Evolutionary conservation across 163 green algal species (phyloP), one percentile per base, ranked within the genome.

Genomic region (Chloromonas sp.): DNA sequence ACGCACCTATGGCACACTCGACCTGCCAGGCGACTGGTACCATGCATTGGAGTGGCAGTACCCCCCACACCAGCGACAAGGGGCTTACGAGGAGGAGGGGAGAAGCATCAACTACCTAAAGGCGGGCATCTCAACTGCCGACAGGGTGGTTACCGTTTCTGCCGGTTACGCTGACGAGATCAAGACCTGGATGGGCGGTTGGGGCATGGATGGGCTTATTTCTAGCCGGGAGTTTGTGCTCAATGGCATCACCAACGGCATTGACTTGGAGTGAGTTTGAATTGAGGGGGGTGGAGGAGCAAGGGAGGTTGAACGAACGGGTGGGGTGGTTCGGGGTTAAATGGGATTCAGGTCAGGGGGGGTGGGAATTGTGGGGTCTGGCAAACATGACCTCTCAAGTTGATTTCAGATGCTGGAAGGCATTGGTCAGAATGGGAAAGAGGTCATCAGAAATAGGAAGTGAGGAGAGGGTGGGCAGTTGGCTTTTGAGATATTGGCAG

Each of bases 241-340:
- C 8, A 96, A 96, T 85, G 96, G 96, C 84, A 91, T 96, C 2
- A 89, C 96, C 70, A 98, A 98, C 81, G 96, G 96, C 80, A 96
- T 98, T 13, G 95, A 98, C 85, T 85, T 91, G 3, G 89, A 94
- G 81, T 91, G n/a, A 78, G 81, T 80, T 36, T 59, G 0, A 36
- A 60, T 60, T 14, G 36, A 36, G 36, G 36, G 36, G 79, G 60
- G 11, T 77, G 11, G 70, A 77, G 70, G 11, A 77, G 70, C 70
- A 36, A 36, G 36, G 36, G 36, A 36, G 36, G 36, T 36, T 36
- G 36, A 36, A 36, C 36, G 36, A 36, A 36, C 36, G 36, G 36
- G 36, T 36, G 36, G 36, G 36, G 36, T 36, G 36, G 36, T 36
- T 36, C 36, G 36, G 36, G 36, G 36, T 36, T 36, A 36, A 36